phyloP scores from a whole-genome alignment of 495 filamentous ascomycete species.

The Penicillium paradoxum region DNA sequence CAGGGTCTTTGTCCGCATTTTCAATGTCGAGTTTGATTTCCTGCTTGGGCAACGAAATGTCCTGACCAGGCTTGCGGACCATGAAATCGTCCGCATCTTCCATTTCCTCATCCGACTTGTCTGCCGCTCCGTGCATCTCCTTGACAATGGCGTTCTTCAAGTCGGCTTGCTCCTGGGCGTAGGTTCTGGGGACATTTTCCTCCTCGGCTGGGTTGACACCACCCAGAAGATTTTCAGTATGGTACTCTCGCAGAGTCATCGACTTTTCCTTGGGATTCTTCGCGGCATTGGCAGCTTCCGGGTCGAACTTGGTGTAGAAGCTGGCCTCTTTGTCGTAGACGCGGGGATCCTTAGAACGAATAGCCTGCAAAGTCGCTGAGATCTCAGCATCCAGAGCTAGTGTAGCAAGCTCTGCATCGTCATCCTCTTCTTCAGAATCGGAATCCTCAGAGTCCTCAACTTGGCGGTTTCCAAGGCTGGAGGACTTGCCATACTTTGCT shows the following conservation, averaged over 20 bases:
- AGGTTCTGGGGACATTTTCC: slow-evolving; percentile 57
- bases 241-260: slow-evolving; percentile 84
- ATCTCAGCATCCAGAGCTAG: slow-evolving; percentile 82
- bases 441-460: slow-evolving; percentile 29
- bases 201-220: slow-evolving; percentile 55
- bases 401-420: slow-evolving; percentile 78
- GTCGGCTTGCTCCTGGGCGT: slow-evolving; percentile 78
- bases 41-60: slow-evolving; percentile 40
- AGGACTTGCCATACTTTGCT: slow-evolving; percentile 68
- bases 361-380: slow-evolving; percentile 74
- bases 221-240: slow-evolving; percentile 74
- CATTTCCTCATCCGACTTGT: slow-evolving; percentile 43
- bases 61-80: slow-evolving; percentile 43
- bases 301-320: slow-evolving; percentile 67
- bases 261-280: slow-evolving; percentile 68
- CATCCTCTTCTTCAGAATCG: slow-evolving; percentile 79
- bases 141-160: slow-evolving; percentile 70
- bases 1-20: slow-evolving; percentile 82
- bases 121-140: slow-evolving; percentile 67
- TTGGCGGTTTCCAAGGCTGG: slow-evolving; percentile 29
- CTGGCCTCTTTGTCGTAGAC: slow-evolving; percentile 74
- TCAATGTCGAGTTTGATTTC: slow-evolving; percentile 57
- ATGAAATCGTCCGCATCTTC: slow-evolving; percentile 74
- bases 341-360: slow-evolving; percentile 80
- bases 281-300: slow-evolving; percentile 26